These are phyloP conservation scores for Galerina marginata DNA, from an alignment of 768 basidiomycete species.

Conservation along the genomic window DNA sequence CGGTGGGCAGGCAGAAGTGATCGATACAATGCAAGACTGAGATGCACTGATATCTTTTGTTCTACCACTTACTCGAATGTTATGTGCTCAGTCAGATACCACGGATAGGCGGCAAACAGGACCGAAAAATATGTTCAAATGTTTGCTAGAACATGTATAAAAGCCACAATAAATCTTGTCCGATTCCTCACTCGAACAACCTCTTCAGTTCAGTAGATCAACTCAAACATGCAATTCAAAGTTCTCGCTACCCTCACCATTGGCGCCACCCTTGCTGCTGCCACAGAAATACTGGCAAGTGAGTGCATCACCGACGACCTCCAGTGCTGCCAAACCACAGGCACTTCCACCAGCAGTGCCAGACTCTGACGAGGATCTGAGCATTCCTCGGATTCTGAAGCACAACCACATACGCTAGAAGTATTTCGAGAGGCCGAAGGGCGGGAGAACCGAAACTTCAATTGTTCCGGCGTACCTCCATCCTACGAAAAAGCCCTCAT, in stretches of 20 bases:
- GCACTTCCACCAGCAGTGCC: slow-evolving; percentile 1
- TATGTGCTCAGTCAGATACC: not conserved
- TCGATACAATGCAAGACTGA: not conserved
- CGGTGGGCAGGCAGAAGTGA: slow-evolving; percentile 13
- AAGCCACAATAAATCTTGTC: not conserved
- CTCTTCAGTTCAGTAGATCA: slow-evolving; percentile 1
- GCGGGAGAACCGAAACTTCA: slow-evolving; percentile 58
- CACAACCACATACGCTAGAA: slow-evolving; percentile 54
- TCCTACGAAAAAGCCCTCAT: slow-evolving; percentile 14
- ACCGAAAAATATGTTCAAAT: not conserved
- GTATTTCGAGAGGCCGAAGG: slow-evolving; percentile 74
- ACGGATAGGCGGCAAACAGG: not conserved
- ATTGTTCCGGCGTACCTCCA: slow-evolving; percentile 48
- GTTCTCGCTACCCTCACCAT: slow-evolving; percentile 10
- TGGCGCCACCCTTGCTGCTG: slow-evolving; percentile 20
- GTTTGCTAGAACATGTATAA: not conserved
- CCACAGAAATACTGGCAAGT: slow-evolving; percentile 15
- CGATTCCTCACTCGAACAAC: slow-evolving; percentile 15
- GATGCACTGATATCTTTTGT: not conserved
- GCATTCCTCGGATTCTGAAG: slow-evolving; percentile 58
- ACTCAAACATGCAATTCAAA: slow-evolving; percentile 21
- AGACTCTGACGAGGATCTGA: slow-evolving; percentile 30
- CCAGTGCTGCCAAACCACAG: slow-evolving; percentile 30
- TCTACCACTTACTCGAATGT: not conserved
- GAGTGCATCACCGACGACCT: slow-evolving; percentile 29